Evolutionary conservation across 805 yeast species (phyloP), one percentile per base, ranked within the genome.

Genomic region (Sungouiella thailandica): DNA sequence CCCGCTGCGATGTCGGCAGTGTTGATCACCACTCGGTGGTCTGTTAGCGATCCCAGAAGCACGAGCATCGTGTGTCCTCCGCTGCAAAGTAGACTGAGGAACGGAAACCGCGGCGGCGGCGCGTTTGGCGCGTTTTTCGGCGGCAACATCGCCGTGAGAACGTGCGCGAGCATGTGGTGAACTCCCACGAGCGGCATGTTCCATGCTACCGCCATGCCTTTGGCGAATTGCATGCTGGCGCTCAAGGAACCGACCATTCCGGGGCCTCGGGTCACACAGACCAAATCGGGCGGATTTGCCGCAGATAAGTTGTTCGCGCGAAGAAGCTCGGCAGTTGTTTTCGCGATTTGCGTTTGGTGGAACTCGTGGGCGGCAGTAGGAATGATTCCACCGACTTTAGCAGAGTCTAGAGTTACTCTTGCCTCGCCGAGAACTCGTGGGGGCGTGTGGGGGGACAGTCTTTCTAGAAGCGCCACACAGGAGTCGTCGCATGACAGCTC

Each of bases 51-150:
- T 19, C 57, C 60, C 35, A 89, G 80, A 6, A 76, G 63, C 1
- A 90, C 95, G 17, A 89, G 62, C 78, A 87, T 78, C 0, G 97
- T 89, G 52, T 93, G 98, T 1, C 98, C 98, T 0, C 98, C 98
- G 48, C 94, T 82, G 12, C 80, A 89, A 19, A 93, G 60, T 17
- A 93, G 62, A 47, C 89, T 83, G 11, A 86, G 46, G 44, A 83
- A 86, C 2, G 94, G 94, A 45, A 65, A 83, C 12, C 52, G 33
- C 0, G 85, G 84, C 0, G 32, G 58, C 5, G 25, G n/a, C 9
- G 14, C 20, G 10, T n/a, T 23, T 17, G 13, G 13, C 5, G 11
- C 11, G 36, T 34, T 18, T 15, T 34, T 22, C 31, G 54, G 52
- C 3, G 63, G 55, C 23, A 66, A 46, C 13, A 46, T 50, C 1